A percentile compares a stretch with the other conserved stretches of the same genome.
Evolutionary conservation across 306 rosid genomes (phyloP).

Genomic region (Erythrophleum fordii): DNA sequence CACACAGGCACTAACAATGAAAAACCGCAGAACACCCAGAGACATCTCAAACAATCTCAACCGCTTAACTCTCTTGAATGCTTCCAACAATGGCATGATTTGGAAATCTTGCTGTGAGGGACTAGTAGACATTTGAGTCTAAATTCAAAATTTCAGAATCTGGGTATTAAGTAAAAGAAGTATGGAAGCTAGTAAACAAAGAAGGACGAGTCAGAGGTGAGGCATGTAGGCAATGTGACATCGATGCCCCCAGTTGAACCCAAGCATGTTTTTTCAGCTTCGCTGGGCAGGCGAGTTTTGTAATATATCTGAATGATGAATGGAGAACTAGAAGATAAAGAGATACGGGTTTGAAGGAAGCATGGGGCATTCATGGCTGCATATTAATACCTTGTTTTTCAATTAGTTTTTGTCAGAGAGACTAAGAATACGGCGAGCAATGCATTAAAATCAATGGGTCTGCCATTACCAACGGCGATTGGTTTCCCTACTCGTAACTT

Average conservation of each 20-base stretch:
- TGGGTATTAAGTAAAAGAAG: constrained; percentile 30
- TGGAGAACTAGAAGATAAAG: constrained; percentile 31
- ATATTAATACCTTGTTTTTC: neutral
- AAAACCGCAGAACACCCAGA: constrained; percentile 64
- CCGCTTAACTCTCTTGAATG: constrained; percentile 60
- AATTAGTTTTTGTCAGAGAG: neutral
- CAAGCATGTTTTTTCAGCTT: constrained; percentile 14
- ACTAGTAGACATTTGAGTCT: constrained; percentile 54
- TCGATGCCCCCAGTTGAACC: constrained; percentile 24
- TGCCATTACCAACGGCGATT: neutral
- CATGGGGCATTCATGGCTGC: constrained; percentile 72
- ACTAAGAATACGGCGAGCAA: neutral
- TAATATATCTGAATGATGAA: constrained; percentile 38
- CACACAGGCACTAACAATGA: constrained; percentile 47
- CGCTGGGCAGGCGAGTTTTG: constrained; percentile 5
- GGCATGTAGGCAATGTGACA: constrained; percentile 42
- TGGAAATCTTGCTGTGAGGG: constrained; percentile 50
- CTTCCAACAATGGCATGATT: constrained; percentile 55
- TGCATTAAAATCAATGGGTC: neutral
- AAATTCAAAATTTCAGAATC: constrained; percentile 10
- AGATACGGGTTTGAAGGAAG: constrained; percentile 69
- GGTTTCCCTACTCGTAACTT: neutral
- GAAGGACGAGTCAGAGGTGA: constrained; percentile 26
- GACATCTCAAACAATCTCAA: constrained; percentile 69
- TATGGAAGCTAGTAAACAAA: constrained; percentile 11